Evolutionary conservation across 2,329 filamentous ascomycete species (phyloP), one percentile per base, ranked within the genome.

Genomic region (Aspergillus floridensis): DNA sequence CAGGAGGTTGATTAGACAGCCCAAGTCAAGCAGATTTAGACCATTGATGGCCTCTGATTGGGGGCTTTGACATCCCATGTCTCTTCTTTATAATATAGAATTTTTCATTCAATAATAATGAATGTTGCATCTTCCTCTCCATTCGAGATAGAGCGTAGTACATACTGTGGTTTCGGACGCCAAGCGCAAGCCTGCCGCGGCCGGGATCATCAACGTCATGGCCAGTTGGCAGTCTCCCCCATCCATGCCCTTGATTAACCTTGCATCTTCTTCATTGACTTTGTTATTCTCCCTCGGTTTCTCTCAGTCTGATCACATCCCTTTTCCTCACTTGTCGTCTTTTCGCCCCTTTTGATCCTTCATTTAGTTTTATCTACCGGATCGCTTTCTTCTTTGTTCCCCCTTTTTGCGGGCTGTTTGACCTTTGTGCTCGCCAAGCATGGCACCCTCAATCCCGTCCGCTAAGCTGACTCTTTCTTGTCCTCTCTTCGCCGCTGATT

Each of bases 401-500:
- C 29, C 47, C 54, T 53, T 29, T 32, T 44, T 47, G 29, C 47
- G 41, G 50, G 26, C 48, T 46, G 29, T 51, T n/a, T 56, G 41
- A n/a, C 57, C 64, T 51, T 49, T 53, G 50, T 53, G 26, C 53
- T 29, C 48, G 32, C 29, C 51, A 29, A 67, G 46, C 26, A 78
- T 78, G 76, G 75, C 76, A 60, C 75, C 76, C n/a, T 65, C 66
- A 22, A 68, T 77, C 50, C 61, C 72, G 44, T 75, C 75, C 4
- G 84, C 88, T 61, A 88, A 86, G 74, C 80, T 86, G 66, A 86
- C 86, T 58, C 84, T 96, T 65, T 85, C 87, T 59, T 97, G 93
- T 76, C 93, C 93, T 52, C 84, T 96, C 60, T 96, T 92, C 75
- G 87, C 89, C 58, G 90, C 92, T 73, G 92, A 92, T 71, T 97